Base-by-base conservation (phyloP, 345 rosid species). In the Salix dunnii region DNA sequence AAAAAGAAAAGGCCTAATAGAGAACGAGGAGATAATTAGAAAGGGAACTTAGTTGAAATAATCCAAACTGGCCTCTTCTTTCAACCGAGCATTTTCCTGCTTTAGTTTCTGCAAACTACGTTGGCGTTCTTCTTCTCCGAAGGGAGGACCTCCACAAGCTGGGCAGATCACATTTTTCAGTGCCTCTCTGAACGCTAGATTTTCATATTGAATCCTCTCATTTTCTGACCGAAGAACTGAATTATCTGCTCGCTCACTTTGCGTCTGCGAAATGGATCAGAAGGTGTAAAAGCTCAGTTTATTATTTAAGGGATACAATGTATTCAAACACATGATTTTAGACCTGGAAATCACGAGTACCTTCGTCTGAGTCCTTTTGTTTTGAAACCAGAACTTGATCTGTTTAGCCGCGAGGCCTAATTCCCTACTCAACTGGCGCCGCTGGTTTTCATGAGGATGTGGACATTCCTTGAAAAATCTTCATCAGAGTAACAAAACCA, bases 361-460 rank as follows among this genome's bases (percentile, higher is more conserved):
- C 92, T 88, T 93, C 31, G 69, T 68, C 60, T 91, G 97, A 43
- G 95, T 90, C 70, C 97, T 84, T 75, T 89, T 93, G 85, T 91
- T 91, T 30, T 91, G 97, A 75, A 93, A 93, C 98, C 98, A 93
- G 70, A 91, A 91, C 46, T 89, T 93, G 81, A 93, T 74, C 75
- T 91, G 97, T 68, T 78, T 83, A 5, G 76, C 67, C 16, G 81
- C 89, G 0, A 93, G 85, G 6, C 88, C 82, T 40, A 93, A 70
- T 31, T 89, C 91, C 65, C 30, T 64, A 65, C 97, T 81, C 30
- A 93, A n/a, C 0, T 53, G 77, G 2, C 83, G 73, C 77, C 92
- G 77, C 25, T 89, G 97, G 42, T 73, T 73, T 13, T 90, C 92
- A 28, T 88, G 88, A 3, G 97, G 98, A 72, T 91, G 93, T 1